Evolutionary conservation across 2,329 filamentous ascomycete genomes (phyloP), one percentile per base, ranked within the genome.

Genomic region (Chaetomiaceae sp.): DNA sequence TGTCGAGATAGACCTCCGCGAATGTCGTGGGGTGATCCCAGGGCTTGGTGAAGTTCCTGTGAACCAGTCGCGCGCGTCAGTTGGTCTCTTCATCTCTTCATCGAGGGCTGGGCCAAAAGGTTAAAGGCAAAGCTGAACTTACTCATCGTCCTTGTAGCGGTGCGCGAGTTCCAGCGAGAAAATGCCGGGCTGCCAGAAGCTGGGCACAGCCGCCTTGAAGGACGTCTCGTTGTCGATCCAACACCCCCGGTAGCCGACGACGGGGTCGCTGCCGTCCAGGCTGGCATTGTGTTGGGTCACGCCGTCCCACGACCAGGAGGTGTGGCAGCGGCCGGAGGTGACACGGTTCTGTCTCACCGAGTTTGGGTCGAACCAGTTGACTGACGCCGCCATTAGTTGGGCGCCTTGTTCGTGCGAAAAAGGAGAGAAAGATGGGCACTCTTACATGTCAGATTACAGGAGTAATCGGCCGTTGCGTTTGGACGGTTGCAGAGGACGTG

Each of bases 311-410:
- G 36, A 9, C 61, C 63, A 65, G 6, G 50, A 36, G 15, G 57
- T 61, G 25, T 51, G 29, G 53, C 65, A 67, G 20, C n/a, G 19
- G 53, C 60, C 61, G 2, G 58, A 58, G 0, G 61, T 58, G 20
- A 64, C 54, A 15, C 59, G 58, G 59, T 67, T 67, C 40, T 66
- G 54, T 22, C 39, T 45, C 37, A 63, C 63, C 3, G 65, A 65
- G 57, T 67, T 67, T 33, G 64, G 65, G 53, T 67, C 65, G 40
- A 59, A 59, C 64, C 63, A 65, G 40, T 61, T 40, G 53, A 65
- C 64, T 66, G 23, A 5, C 23, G 11, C 1, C 23, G 40, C 57
- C 23, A 47, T 47, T 33, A 11, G n/a, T 5, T 34, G 34, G 9
- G 5, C 9, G 5, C 25, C 9, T 31, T 12, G n/a, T n/a, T n/a